A percentile compares a stretch with the other conserved stretches of the same genome.
Evolutionary conservation across 2,329 filamentous ascomycete species (phyloP).

Genomic region (Penicillium crustosum): DNA sequence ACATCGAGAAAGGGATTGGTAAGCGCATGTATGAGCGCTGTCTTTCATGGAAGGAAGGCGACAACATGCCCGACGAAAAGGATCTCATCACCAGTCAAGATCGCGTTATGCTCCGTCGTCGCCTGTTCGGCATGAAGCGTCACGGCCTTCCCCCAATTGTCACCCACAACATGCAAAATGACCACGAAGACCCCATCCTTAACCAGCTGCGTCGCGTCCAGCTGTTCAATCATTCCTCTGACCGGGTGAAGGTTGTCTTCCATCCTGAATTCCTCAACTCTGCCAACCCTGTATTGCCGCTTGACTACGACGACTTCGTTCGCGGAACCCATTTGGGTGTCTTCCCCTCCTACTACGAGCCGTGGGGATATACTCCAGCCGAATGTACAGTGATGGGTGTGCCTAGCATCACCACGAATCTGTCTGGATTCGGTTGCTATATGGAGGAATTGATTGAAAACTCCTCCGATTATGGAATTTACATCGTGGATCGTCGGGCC

Average conservation of each 20-base stretch:
- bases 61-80: constrained; percentile 92
- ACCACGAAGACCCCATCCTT: constrained; percentile 86
- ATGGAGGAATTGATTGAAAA: constrained; percentile 99
- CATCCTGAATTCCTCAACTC: constrained; percentile 98
- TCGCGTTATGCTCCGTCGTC: constrained; percentile 84
- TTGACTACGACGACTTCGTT: constrained; percentile 98
- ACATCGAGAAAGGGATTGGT: constrained; percentile 89
- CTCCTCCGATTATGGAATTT: constrained; percentile 96
- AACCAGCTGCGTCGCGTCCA: constrained; percentile 95
- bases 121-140: constrained; percentile 96
- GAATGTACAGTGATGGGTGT: constrained; percentile 99
- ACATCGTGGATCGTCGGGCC: constrained; percentile 92
- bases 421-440: constrained; percentile 97
- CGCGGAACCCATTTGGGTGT: constrained; percentile 93
- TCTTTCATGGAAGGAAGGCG: constrained; percentile 91
- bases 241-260: constrained; percentile 97
- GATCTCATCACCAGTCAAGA: constrained; percentile 90
- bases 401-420: constrained; percentile 94
- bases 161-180: constrained; percentile 98
- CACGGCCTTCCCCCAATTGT: constrained; percentile 88
- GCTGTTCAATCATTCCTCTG: constrained; percentile 91
- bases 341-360: constrained; percentile 97
- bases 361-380: constrained; percentile 97
- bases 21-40: constrained; percentile 93
- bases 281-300: constrained; percentile 86